Percentiles rank a stretch among this genome's conserved stretches.
Evolutionary conservation across 2,329 filamentous ascomycete genomes (phyloP).

Genomic region (Trichoderma koningii): DNA sequence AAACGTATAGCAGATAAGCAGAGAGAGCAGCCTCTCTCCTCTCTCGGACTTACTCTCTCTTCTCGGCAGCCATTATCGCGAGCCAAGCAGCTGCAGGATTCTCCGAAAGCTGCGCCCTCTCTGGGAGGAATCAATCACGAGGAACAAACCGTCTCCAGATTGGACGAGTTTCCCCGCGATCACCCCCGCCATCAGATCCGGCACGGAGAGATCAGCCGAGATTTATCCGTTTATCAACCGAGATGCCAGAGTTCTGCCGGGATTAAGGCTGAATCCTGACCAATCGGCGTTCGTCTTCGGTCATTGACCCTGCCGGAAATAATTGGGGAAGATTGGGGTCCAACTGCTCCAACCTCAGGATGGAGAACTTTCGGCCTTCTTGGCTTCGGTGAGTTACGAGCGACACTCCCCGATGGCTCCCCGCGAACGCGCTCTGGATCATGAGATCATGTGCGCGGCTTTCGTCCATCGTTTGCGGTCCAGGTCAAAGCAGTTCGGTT

Average conservation of each 20-base stretch:
- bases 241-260: background rate
- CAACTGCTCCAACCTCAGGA: background rate
- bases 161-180: constrained; percentile 23
- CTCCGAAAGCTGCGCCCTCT: constrained; percentile 20
- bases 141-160: background rate
- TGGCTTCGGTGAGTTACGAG: constrained; percentile 12
- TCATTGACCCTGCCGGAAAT: background rate
- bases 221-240: background rate
- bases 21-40: background rate
- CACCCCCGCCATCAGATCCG: constrained; percentile 8
- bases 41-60: constrained; percentile 18
- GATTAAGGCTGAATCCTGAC: background rate
- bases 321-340: background rate
- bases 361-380: background rate
- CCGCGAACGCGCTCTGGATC: background rate
- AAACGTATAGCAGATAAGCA: constrained; percentile 4
- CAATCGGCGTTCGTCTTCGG: background rate
- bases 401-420: constrained; percentile 14
- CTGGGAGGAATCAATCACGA: constrained; percentile 10
- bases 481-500: no score
- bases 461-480: background rate
- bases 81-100: constrained; percentile 10
- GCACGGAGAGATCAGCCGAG: background rate
- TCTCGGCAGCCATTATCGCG: constrained; percentile 2
- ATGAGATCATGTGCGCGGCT: constrained; percentile 2